Base-by-base conservation (phyloP, 78 protist genomes). In the Guillardia theta region DNA sequence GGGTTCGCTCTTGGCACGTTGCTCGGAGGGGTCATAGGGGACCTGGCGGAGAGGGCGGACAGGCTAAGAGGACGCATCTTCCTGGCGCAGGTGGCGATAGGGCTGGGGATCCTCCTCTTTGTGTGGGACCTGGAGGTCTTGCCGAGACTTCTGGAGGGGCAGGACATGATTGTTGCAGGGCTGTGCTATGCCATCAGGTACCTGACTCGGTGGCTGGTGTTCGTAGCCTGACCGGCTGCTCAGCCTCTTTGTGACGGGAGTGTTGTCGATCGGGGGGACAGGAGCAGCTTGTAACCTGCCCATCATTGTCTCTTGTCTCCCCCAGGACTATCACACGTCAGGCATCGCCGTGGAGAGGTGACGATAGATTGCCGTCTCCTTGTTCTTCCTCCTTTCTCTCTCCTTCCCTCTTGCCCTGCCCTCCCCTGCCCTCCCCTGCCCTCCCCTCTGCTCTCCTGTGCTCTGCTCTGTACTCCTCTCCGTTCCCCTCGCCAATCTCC, bases 281-380 rank as follows among this genome's bases (percentile, higher is more conserved):
- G 83, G 83, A 6, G 83, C 83, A 1, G 83, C 83, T 15, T 70
- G 83, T 43, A 70, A 70, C 83, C 83, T 70, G 9, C 83, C 83
- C 12, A 70, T 70, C 83, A 70, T 70, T 24, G 12, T 70, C 36
- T 12, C 83, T 43, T 70, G 83, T 6, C 83, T 70, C 41, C 83
- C 83, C 41, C 12, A 12, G 33, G 12, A 12, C 18, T 21, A 12
- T 12, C 62, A 18, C 18, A 53, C 62, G 18, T 53, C 62, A 12
- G 62, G 62, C 62, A 18, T 53, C 12, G 62, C 62, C 18, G 62
- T 53, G 33, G 62, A 53, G 62, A n/a, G n/a, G n/a, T n/a, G n/a
- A n/a, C n/a, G n/a, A n/a, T n/a, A n/a, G n/a, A n/a, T n/a, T n/a
- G n/a, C n/a, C n/a, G n/a, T n/a, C n/a, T n/a, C 58, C 58, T 10